A percentile compares a stretch with the other conserved stretches of the same genome.
phyloP scores from a whole-genome alignment of 345 rosid genomes.

The Chamaenerion angustifolium region DNA sequence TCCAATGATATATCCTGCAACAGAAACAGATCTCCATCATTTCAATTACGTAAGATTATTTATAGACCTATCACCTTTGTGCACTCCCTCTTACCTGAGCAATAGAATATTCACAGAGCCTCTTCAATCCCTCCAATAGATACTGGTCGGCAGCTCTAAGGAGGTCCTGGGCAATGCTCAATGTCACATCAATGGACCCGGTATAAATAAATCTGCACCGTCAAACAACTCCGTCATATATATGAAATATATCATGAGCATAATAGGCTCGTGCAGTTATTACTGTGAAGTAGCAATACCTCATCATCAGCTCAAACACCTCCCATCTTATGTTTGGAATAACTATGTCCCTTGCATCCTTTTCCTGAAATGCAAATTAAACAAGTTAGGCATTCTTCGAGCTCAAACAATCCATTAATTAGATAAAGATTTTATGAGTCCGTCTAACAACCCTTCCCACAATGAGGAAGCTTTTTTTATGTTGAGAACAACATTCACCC shows the following conservation, averaged over 20 bases:
- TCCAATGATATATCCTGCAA: constrained; percentile 77
- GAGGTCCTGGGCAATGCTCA: constrained; percentile 86
- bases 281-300: constrained; percentile 25
- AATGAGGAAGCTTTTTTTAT: no score
- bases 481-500: no score
- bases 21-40: not conserved
- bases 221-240: constrained; percentile 10
- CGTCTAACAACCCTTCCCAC: no score
- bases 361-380: constrained; percentile 39
- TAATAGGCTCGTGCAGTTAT: constrained; percentile 1
- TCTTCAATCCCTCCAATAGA: constrained; percentile 92
- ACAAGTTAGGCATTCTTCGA: no score
- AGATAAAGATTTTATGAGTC: no score
- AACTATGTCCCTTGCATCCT: constrained; percentile 93
- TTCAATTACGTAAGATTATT: not conserved
- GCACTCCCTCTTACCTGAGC: constrained; percentile 62
- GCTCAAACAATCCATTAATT: no score
- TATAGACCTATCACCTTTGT: not conserved
- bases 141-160: constrained; percentile 98
- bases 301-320: constrained; percentile 99
- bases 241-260: not conserved
- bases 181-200: constrained; percentile 77
- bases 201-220: constrained; percentile 84
- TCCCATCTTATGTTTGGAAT: constrained; percentile 99
- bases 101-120: constrained; percentile 90